phyloP scores from a whole-genome alignment of 306 rosid species.

The Gastrolobium villosum region DNA sequence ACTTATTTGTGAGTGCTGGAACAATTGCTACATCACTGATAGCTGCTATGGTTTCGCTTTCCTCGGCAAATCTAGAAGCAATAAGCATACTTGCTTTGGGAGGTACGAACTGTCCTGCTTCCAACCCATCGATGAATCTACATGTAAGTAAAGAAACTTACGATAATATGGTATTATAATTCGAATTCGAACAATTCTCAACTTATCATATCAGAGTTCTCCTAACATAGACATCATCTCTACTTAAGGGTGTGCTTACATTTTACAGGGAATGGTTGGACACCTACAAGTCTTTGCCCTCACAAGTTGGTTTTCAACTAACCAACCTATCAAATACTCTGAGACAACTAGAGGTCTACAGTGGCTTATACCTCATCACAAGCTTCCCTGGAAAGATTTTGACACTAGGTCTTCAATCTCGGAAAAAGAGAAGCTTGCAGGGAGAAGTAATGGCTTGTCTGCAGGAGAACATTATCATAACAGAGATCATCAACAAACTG shows the following conservation, averaged over 20 bases:
- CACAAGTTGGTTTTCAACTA: constrained; percentile 60
- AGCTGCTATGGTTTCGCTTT: constrained; percentile 58
- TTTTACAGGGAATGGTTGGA: constrained; percentile 71
- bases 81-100: constrained; percentile 59
- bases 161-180: neutral
- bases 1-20: constrained; percentile 71
- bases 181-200: neutral
- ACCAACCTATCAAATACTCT: constrained; percentile 59
- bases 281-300: constrained; percentile 78
- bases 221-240: neutral
- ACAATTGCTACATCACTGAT: constrained; percentile 67
- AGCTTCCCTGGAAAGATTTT: constrained; percentile 70
- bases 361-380: constrained; percentile 76
- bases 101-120: constrained; percentile 44
- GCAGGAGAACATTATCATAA: constrained; percentile 26
- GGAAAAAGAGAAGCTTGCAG: constrained; percentile 43
- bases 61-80: constrained; percentile 71
- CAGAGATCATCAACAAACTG: constrained; percentile 21
- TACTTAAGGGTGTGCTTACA: neutral
- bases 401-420: constrained; percentile 31
- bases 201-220: neutral
- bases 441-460: constrained; percentile 24
- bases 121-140: constrained; percentile 58
- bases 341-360: constrained; percentile 71
- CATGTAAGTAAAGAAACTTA: constrained; percentile 56